These are phyloP conservation scores for Microascus cirrosus DNA, from an alignment of 2,329 filamentous ascomycete genomes.

Conservation along the genomic window DNA sequence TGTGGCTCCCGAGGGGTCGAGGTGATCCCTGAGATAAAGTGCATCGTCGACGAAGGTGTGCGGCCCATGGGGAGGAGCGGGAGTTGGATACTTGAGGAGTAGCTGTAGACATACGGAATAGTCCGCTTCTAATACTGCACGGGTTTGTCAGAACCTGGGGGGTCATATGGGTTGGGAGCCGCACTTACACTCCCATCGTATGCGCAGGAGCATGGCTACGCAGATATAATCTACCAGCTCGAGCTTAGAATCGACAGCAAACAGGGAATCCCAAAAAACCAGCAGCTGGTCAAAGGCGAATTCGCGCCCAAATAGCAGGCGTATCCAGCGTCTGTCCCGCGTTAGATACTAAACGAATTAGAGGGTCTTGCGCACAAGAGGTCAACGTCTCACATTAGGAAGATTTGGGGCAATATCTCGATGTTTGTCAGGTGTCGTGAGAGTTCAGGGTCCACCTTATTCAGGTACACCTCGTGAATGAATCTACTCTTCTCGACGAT, in stretches of 20 bases:
- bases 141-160: constrained; percentile 12
- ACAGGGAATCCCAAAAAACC: constrained; percentile 80
- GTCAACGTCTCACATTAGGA: constrained; percentile 61
- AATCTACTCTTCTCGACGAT: constrained; percentile 80
- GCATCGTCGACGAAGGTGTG: constrained; percentile 81
- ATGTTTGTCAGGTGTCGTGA: constrained; percentile 69
- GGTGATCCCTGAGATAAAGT: constrained; percentile 57
- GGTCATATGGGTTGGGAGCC: neutral
- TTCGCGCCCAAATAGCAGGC: constrained; percentile 84
- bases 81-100: constrained; percentile 72
- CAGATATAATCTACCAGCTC: constrained; percentile 85
- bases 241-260: constrained; percentile 72
- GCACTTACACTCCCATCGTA: constrained; percentile 73
- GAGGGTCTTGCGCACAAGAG: neutral
- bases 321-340: constrained; percentile 68
- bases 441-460: constrained; percentile 71
- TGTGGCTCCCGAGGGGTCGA: constrained; percentile 49
- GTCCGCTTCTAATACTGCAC: constrained; percentile 68
- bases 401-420: constrained; percentile 92
- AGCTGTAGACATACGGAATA: constrained; percentile 77
- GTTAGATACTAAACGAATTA: neutral
- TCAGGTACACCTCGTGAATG: constrained; percentile 75
- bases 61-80: constrained; percentile 50
- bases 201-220: constrained; percentile 82
- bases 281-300: constrained; percentile 82